Percentiles rank a stretch among this genome's conserved stretches.
These are phyloP conservation scores for Fusarium keratoplasticum DNA, from an alignment of 2,329 filamentous ascomycete genomes.

Conservation along the genomic window DNA sequence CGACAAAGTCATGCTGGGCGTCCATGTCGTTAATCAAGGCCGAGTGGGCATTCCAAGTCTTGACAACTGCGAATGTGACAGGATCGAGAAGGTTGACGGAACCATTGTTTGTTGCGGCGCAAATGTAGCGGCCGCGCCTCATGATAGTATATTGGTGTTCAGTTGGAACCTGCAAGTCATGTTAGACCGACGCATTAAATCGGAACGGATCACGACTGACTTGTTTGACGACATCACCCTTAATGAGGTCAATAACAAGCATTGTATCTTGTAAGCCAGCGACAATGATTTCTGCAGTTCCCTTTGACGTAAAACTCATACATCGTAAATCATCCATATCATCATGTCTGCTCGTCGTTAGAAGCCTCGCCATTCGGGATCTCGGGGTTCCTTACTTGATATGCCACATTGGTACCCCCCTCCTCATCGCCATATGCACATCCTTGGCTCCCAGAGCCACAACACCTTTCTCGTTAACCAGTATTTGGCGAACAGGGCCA, in stretches of 20 bases:
- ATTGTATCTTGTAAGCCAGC: constrained; percentile 89
- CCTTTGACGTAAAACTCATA: constrained; percentile 94
- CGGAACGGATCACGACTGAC: constrained; percentile 47
- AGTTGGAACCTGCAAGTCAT: constrained; percentile 68
- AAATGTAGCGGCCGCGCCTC: constrained; percentile 91
- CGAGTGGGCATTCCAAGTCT: constrained; percentile 90
- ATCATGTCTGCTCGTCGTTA: constrained; percentile 62
- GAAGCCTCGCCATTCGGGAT: not conserved
- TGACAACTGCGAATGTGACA: constrained; percentile 79
- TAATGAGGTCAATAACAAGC: constrained; percentile 79
- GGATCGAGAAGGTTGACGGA: constrained; percentile 89
- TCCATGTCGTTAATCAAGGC: constrained; percentile 97
- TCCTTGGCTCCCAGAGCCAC: constrained; percentile 85
- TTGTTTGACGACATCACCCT: constrained; percentile 78
- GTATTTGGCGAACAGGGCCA: constrained; percentile 85
- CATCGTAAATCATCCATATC: constrained; percentile 90
- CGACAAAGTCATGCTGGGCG: constrained; percentile 91
- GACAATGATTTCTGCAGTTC: constrained; percentile 84
- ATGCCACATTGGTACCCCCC: constrained; percentile 90
- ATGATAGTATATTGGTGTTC: constrained; percentile 88
- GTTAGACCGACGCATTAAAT: constrained; percentile 45
- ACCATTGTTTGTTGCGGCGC: constrained; percentile 86
- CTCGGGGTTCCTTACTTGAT: constrained; percentile 68
- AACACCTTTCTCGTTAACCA: constrained; percentile 92
- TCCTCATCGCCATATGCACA: constrained; percentile 87